phyloP scores from a whole-genome alignment of 2,329 filamentous ascomycete genomes.

The Didymellaceae sp. region DNA sequence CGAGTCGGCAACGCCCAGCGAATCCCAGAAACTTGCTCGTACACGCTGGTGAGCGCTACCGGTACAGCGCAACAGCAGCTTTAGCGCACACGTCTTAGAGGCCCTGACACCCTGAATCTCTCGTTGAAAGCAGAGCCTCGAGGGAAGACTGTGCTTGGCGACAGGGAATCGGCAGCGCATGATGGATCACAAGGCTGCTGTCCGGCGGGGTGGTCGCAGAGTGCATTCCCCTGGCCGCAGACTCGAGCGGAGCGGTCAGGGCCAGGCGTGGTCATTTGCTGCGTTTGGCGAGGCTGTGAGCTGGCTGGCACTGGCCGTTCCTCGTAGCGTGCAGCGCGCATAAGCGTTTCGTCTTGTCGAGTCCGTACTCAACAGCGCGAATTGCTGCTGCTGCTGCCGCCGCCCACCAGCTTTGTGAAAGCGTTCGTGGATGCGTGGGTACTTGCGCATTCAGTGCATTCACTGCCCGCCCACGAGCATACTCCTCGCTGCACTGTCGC shows the following conservation, averaged over 20 bases:
- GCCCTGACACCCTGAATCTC: neutral
- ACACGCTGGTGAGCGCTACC: slow-evolving; percentile 4
- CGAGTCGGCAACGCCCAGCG: slow-evolving; percentile 11
- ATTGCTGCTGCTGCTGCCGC: neutral
- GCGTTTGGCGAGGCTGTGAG: slow-evolving; percentile 29
- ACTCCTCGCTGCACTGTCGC: neutral
- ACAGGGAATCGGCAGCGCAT: slow-evolving; percentile 21
- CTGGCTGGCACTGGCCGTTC: slow-evolving; percentile 22
- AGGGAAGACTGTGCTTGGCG: slow-evolving; percentile 29
- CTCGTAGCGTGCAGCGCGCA: slow-evolving; percentile 33
- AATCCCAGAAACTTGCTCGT: slow-evolving; percentile 14
- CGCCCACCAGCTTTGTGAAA: neutral
- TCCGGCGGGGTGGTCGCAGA: slow-evolving; percentile 19
- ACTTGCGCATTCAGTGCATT: too few species aligned
- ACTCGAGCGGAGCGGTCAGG: slow-evolving; percentile 33
- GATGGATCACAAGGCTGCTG: slow-evolving; percentile 18
- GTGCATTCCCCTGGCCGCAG: slow-evolving; percentile 35
- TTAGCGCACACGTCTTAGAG: slow-evolving; percentile 6
- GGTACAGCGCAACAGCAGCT: neutral
- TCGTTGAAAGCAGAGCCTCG: slow-evolving; percentile 7
- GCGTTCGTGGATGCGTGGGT: too few species aligned
- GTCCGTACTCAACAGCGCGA: neutral
- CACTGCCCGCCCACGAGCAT: neutral
- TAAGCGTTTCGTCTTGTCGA: slow-evolving; percentile 28
- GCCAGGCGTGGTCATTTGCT: slow-evolving; percentile 27